Conservation (phyloP, 257 asterid species). For the Penstemon davidsonii region DNA sequence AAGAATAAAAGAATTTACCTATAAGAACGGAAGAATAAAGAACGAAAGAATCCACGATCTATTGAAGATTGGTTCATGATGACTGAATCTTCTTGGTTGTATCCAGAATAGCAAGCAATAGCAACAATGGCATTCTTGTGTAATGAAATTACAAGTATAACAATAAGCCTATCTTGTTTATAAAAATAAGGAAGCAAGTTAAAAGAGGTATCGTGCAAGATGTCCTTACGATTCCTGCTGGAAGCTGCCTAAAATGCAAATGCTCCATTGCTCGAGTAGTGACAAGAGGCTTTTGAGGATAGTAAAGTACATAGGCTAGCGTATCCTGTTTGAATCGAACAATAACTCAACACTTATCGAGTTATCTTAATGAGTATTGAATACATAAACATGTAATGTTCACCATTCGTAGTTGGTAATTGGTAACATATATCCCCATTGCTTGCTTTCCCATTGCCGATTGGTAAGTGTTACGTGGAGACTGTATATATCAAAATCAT, state of each 20-base stretch:
- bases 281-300: conserved; percentile 97
- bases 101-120: conserved; percentile 72
- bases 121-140: conserved; percentile 64
- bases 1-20: conserved; percentile 23
- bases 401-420: conserved; percentile 93
- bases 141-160: too few relatives aligned
- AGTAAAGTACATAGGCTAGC: conserved; percentile 89
- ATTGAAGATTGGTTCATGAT: conserved; percentile 88
- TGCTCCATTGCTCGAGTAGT: conserved; percentile 99
- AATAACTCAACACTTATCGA: not conserved
- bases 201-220: too few relatives aligned
- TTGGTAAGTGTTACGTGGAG: conserved; percentile 99
- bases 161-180: too few relatives aligned
- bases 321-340: conserved; percentile 57
- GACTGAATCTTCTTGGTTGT: conserved; percentile 84
- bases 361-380: conserved; percentile 19
- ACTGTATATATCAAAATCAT: conserved; percentile 39
- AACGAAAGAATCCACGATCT: conserved; percentile 79
- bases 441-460: conserved; percentile 99
- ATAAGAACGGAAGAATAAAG: conserved; percentile 73
- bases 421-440: conserved; percentile 95
- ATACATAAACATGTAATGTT: conserved; percentile 24
- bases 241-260: conserved; percentile 92
- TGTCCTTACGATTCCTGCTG: conserved; percentile 65
- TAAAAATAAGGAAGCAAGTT: too few relatives aligned